These are phyloP conservation scores for Phytophthora fragariae DNA, from an alignment of 352 stramenopile species.

Conservation along the genomic window DNA sequence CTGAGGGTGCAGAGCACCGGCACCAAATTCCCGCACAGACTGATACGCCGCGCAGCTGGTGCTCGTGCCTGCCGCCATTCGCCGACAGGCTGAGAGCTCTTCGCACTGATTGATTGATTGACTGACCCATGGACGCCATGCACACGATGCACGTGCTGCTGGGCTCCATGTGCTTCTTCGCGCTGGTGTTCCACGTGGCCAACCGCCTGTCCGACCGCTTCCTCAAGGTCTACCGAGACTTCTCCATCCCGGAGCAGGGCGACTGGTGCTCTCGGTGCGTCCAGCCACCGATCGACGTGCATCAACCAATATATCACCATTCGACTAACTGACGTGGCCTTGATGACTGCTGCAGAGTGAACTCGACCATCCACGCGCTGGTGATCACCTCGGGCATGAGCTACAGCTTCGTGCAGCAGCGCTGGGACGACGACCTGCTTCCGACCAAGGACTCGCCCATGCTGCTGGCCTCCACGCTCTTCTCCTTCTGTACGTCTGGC, in stretches of 20 bases:
- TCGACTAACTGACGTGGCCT: neutral
- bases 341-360: conserved; percentile 51
- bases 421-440: conserved; percentile 72
- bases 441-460: conserved; percentile 59
- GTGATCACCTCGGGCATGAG: conserved; percentile 71
- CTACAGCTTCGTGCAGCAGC: conserved; percentile 65
- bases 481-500: conserved; percentile 77
- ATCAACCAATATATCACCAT: neutral
- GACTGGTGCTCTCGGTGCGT: conserved; percentile 84
- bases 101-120: neutral
- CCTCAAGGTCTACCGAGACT: conserved; percentile 74
- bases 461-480: conserved; percentile 62
- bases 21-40: neutral
- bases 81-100: conserved; percentile 10
- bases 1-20: neutral
- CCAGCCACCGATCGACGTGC: neutral
- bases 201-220: conserved; percentile 63
- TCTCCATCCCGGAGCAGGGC: conserved; percentile 69
- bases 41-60: conserved; percentile 24
- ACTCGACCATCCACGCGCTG: conserved; percentile 81
- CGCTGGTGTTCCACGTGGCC: conserved; percentile 57
- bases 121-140: conserved; percentile 11
- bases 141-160: conserved; percentile 58
- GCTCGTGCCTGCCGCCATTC: conserved; percentile 15
- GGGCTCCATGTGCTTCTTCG: conserved; percentile 65